Base-by-base conservation (phyloP, 2,329 filamentous ascomycete genomes). In the Pseudophaeomoniella oleicola region DNA sequence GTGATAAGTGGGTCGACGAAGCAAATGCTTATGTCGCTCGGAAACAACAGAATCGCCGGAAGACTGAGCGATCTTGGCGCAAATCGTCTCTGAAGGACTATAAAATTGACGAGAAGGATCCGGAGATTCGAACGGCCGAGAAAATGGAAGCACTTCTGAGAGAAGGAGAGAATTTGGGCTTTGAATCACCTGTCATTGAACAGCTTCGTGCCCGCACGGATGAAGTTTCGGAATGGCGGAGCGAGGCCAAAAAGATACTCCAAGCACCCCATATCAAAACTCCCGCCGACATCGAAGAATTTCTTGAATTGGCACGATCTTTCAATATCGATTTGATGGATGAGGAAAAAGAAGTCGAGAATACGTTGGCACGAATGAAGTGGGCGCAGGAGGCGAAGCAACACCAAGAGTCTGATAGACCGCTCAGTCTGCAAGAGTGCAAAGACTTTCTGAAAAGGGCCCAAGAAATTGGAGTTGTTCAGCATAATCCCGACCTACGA, bases 1-100 rank as follows among this genome's bases (percentile, higher is more conserved):
- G 90, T 65, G 92, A 94, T 58, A 86, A 93, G 54, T 94, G 92
- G 82, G 85, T 94, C 44, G 90, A 96, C 51, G 88, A 96, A 62
- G 90, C 90, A 45, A 90, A 84, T 51, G 87, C 82, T 54, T 98
- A 92, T 64, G 94, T 87, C 51, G 87, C 90, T 40, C 82, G 90
- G 48, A 98, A 98, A 64, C 88, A 94, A 63, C 88, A 94, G 60
- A 93, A 92, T 53, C 81, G 90, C 44, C 84, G 88, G 42, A 96
- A 96, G 61, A 93, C 81, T 57, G 88, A 94, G 51, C 90, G 85
- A 53, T 74, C 73, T 32, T 90, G 81, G 75, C 81, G 85, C 45
- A 79, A 75, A 50, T 73, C 72, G 48, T 59, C 60, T 36, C 69
- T 78, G 35, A 88, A 81, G 57, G 79, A 77, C 36, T 74, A 81